Base-by-base conservation (phyloP, 2,329 filamentous ascomycete genomes). In the Aspergillus carbonarius region DNA sequence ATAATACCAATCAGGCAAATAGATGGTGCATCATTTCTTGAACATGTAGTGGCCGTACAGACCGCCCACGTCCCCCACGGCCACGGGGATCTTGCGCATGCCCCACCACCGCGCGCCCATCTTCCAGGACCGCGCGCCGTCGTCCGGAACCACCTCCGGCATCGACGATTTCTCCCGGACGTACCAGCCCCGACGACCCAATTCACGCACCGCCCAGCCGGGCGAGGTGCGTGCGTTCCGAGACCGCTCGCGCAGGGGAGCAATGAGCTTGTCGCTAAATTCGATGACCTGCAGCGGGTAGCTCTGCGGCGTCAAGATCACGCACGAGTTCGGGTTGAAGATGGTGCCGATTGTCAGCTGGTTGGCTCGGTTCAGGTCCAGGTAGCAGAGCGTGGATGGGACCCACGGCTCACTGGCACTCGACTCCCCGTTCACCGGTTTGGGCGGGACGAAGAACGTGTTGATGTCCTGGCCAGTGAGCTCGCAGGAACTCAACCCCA, bases 21-120 rank as follows among this genome's bases (percentile, higher is more conserved):
- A 55, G 60, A 49, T 61, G 58, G 27, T 32, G 7, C 30, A 56
- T 77, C 70, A 80, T 68, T 79, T 76, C 69, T 83, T 83, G 68
- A 84, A 85, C 79, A 84, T 84, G 66, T 85, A 85, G 69, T 83
- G 81, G 40, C 82, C 83, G 68, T 85, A 85, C 67, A 85, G 79
- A 3, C 83, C 83, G 23, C 82, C 82, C 5, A 85, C 82, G 58
- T 85, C 83, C 8, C 81, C 80, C 35, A 80, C 74, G 13, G 79
- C 81, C 61, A 85, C 79, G 2, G 83, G 82, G 25, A 84, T 74
- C 72, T 86, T 95, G 62, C 89, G 83, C 86, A 92, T 92, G 37
- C 91, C 91, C 91, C 91, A 93, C 78, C 87, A 90, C 66, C 86
- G 85, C 50, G 90, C 90, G 32, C 91, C 91, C 88, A 92, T 89